Percentiles rank a stretch among this genome's conserved stretches.
phyloP scores from a whole-genome alignment of 805 yeast species.

The Tetrapisispora iriomotensis region DNA sequence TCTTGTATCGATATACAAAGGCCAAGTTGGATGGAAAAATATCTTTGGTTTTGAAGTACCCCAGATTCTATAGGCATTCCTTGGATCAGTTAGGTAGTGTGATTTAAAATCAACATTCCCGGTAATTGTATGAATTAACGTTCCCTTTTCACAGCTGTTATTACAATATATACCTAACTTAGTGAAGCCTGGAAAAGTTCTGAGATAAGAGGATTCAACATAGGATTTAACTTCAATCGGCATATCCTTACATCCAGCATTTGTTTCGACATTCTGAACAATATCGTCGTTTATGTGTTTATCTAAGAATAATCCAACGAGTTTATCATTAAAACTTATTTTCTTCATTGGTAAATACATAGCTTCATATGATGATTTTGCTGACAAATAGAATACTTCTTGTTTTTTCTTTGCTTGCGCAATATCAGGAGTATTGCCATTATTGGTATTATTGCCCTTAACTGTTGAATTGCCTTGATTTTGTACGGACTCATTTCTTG shows the following conservation, averaged over 20 bases:
- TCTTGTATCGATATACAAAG: slow-evolving; percentile 69
- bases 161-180: slow-evolving; percentile 52
- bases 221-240: slow-evolving; percentile 42
- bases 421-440: neutral
- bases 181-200: slow-evolving; percentile 65
- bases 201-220: slow-evolving; percentile 43
- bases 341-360: slow-evolving; percentile 27
- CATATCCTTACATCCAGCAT: slow-evolving; percentile 17
- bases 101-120: slow-evolving; percentile 65
- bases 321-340: slow-evolving; percentile 36
- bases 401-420: neutral
- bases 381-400: slow-evolving; percentile 9
- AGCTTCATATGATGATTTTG: slow-evolving; percentile 30
- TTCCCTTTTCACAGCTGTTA: slow-evolving; percentile 34
- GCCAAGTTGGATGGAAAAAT: slow-evolving; percentile 43
- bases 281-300: slow-evolving; percentile 36
- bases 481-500: neutral
- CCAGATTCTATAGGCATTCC: slow-evolving; percentile 69
- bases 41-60: slow-evolving; percentile 60
- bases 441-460: neutral
- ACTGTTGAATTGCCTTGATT: neutral
- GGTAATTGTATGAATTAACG: slow-evolving; percentile 48
- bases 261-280: slow-evolving; percentile 13
- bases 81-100: slow-evolving; percentile 51
- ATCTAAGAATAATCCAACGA: slow-evolving; percentile 35